Evolutionary conservation across 2,329 filamentous ascomycete genomes (phyloP).

Genomic region (Colletotrichum limetticola): DNA sequence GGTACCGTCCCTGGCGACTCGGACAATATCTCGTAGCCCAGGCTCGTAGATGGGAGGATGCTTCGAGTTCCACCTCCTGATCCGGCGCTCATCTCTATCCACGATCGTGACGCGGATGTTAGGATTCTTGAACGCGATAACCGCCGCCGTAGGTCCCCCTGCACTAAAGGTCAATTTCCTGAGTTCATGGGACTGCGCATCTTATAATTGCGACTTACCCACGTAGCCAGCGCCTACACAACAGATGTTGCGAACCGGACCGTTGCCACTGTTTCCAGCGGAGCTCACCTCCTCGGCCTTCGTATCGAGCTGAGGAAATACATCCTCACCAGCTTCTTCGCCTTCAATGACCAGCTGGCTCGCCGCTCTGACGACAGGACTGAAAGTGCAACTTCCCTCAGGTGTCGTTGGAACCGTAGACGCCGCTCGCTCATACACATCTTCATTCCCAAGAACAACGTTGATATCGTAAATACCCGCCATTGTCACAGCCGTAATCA

Average conservation of each 20-base stretch:
- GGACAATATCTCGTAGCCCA: slow-evolving; percentile 74
- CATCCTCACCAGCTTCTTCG: slow-evolving; percentile 36
- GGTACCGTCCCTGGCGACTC: slow-evolving; percentile 69
- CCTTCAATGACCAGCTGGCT: not conserved
- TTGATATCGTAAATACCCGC: not conserved
- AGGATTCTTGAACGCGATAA: slow-evolving; percentile 80
- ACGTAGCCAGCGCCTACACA: slow-evolving; percentile 82
- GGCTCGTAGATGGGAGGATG: slow-evolving; percentile 83
- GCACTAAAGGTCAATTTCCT: not conserved
- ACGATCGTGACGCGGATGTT: slow-evolving; percentile 78
- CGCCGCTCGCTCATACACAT: slow-evolving; percentile 9
- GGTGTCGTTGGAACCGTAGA: slow-evolving; percentile 59
- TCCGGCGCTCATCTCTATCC: slow-evolving; percentile 73
- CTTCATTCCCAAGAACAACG: not conserved
- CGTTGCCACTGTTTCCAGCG: not conserved
- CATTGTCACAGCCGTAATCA: not conserved
- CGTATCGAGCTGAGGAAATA: not conserved
- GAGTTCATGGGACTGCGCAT: no score
- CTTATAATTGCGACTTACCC: slow-evolving; percentile 58
- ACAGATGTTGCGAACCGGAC: slow-evolving; percentile 68
- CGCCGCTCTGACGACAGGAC: slow-evolving; percentile 49
- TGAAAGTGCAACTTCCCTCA: slow-evolving; percentile 54
- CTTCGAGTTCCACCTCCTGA: slow-evolving; percentile 78
- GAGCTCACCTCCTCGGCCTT: not conserved
- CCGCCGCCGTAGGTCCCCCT: slow-evolving; percentile 80